Evolutionary conservation across 768 basidiomycete genomes (phyloP).

Genomic region (Mycena polygramma): DNA sequence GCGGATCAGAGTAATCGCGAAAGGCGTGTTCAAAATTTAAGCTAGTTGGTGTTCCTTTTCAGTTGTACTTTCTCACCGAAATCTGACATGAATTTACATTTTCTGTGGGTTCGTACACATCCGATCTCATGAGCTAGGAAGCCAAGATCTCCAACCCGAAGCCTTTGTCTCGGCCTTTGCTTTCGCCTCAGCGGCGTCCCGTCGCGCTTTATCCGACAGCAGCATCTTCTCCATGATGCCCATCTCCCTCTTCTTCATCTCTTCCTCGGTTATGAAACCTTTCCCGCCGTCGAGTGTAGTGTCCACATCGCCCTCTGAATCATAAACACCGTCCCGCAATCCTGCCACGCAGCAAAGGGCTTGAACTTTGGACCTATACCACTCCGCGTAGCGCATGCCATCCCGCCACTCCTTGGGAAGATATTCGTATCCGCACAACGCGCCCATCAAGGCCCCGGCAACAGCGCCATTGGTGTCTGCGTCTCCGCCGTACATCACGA

Average conservation of each 20-base stretch:
- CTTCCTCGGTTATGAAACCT: conserved; percentile 33
- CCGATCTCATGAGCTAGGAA: conserved; percentile 2
- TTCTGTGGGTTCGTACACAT: no score
- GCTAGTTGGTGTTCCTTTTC: no score
- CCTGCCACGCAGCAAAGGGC: conserved; percentile 36
- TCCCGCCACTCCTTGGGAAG: conserved; percentile 42
- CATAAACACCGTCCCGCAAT: conserved; percentile 30
- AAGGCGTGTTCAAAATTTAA: no score
- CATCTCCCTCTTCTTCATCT: conserved; percentile 39
- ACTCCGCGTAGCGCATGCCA: conserved; percentile 37
- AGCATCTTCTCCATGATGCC: conserved; percentile 41
- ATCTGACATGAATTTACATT: no score
- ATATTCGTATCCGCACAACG: conserved; percentile 34
- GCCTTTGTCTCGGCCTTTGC: conserved; percentile 15
- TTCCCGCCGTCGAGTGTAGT: conserved; percentile 38
- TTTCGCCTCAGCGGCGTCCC: conserved; percentile 34
- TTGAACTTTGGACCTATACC: conserved; percentile 33
- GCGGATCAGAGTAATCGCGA: conserved; percentile 25
- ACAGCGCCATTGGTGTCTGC: conserved; percentile 42
- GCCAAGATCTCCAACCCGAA: conserved; percentile 27
- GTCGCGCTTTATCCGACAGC: conserved; percentile 31
- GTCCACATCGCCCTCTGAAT: conserved; percentile 32
- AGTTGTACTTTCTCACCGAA: no score
- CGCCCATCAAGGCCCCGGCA: conserved; percentile 41
- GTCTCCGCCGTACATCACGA: conserved; percentile 41